Base-by-base conservation (phyloP, 768 basidiomycete genomes). In the Heimioporus sp. region DNA sequence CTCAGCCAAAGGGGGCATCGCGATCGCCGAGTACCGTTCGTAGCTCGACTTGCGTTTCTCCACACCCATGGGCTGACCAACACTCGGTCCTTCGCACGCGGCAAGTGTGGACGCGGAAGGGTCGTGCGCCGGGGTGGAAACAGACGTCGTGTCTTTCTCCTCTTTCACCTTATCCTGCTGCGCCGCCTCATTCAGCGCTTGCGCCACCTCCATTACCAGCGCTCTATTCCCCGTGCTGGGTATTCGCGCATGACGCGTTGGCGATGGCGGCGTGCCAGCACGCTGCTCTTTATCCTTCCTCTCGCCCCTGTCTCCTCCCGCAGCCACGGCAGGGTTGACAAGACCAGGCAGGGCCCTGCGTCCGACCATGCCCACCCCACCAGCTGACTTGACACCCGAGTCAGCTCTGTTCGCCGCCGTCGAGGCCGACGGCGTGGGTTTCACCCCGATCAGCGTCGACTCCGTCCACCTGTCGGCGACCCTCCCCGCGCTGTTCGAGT, bases 141-240 rank as follows among this genome's bases (percentile, higher is more conserved):
- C 37, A 16, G 10, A 17, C 37, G 16, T 31, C 2, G 3, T 3
- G 21, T 48, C 49, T 8, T 44, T 47, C 8, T 30, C 40, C 9
- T 34, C 48, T 32, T 21, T 32, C 12, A 46, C 37, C 24, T 46
- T 43, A 35, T 34, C 39, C 38, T 44, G 49, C 32, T 62, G 60
- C 7, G 62, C 62, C 6, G 64, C 69, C 51, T 78, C 74, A 32
- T 65, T 73, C 48, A 89, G 64, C 10, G 80, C 78, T 63, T 84
- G 85, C 3, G 86, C 87, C 11, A 91, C 80, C 38, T 91, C 87
- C 89, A 91, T 90, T 20, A 83, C 87, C 13, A 82, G 81, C 17
- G 85, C 80, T 53, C 90, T 73, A 47, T 79, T 81, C 15, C 86
- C 86, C 6, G 86, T 80, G 60, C 81, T 87, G 5, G 86, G 81